A percentile compares a stretch with the other conserved stretches of the same genome.
Evolutionary conservation across 148 eudicot genomes (phyloP).

Genomic region (Fagopyrum homotropicum): DNA sequence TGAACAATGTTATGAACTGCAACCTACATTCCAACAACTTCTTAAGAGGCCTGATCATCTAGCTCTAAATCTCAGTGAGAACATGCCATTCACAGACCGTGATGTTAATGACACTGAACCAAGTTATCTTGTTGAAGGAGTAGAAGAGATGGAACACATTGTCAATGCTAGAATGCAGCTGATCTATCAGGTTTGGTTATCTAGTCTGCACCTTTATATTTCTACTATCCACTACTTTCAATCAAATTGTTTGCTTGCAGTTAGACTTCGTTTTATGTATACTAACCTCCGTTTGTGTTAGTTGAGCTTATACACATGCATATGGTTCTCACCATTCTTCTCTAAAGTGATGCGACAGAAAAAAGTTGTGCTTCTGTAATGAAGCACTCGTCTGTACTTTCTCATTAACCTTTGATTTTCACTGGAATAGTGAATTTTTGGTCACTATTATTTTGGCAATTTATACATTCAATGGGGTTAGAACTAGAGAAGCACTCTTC

Average conservation of each 20-base stretch:
- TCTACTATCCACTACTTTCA: background rate
- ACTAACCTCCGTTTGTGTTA: background rate
- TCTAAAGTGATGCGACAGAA: background rate
- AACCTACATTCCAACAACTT: constrained; percentile 76
- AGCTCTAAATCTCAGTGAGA: constrained; percentile 62
- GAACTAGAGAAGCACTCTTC: no score
- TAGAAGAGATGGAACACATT: constrained; percentile 73
- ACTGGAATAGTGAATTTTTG: background rate
- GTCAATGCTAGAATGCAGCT: constrained; percentile 62
- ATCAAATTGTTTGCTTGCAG: background rate
- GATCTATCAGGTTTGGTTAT: constrained; percentile 53
- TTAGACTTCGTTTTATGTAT: background rate
- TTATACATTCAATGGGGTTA: background rate
- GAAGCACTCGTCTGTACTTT: background rate
- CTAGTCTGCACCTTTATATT: constrained; percentile 12
- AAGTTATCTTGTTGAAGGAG: constrained; percentile 48
- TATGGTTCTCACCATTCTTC: background rate
- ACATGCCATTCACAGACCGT: constrained; percentile 50
- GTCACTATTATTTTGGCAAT: background rate
- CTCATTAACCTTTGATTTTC: background rate
- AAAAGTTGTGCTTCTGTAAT: background rate
- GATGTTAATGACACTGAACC: constrained; percentile 69
- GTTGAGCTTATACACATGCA: background rate
- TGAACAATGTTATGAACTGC: constrained; percentile 93
- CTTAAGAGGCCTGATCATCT: constrained; percentile 81